phyloP scores from a whole-genome alignment of 805 yeast species.

The Cyberlindnera bimundalis region DNA sequence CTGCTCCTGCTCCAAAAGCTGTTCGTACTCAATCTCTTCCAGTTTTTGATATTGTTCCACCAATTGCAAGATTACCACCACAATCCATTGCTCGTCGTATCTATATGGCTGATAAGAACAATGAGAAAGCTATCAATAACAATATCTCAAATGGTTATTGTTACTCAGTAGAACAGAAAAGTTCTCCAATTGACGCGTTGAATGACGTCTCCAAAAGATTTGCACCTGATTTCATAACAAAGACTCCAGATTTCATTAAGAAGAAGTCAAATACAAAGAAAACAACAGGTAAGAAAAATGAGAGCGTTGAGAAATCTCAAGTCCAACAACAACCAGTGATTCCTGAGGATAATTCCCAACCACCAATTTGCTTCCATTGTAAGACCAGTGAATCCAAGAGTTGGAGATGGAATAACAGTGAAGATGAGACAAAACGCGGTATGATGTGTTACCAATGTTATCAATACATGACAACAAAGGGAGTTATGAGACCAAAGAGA shows the following conservation, averaged over 20 bases:
- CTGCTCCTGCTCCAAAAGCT: slow-evolving; percentile 45
- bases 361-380: slow-evolving; percentile 28
- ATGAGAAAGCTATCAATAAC: slow-evolving; percentile 9
- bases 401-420: slow-evolving; percentile 29
- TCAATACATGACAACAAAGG: slow-evolving; percentile 23
- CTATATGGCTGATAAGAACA: slow-evolving; percentile 26
- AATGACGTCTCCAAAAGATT: slow-evolving; percentile 25
- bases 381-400: slow-evolving; percentile 24
- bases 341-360: slow-evolving; percentile 12
- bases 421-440: slow-evolving; percentile 24
- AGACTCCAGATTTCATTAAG: slow-evolving; percentile 10
- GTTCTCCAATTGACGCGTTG: slow-evolving; percentile 9
- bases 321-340: slow-evolving; percentile 1
- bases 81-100: slow-evolving; percentile 29
- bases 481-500: slow-evolving; percentile 26
- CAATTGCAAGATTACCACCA: slow-evolving; percentile 24
- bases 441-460: slow-evolving; percentile 27
- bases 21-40: slow-evolving; percentile 44
- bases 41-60: slow-evolving; percentile 22
- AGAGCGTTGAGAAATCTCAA: not conserved
- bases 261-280: not conserved
- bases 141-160: not conserved
- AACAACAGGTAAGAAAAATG: not conserved
- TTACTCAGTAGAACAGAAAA: slow-evolving; percentile 9
- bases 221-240: slow-evolving; percentile 26